A percentile compares a stretch with the other conserved stretches of the same genome.
Evolutionary conservation across 2,329 filamentous ascomycete genomes (phyloP).

Genomic region (Elsinoe perseae): DNA sequence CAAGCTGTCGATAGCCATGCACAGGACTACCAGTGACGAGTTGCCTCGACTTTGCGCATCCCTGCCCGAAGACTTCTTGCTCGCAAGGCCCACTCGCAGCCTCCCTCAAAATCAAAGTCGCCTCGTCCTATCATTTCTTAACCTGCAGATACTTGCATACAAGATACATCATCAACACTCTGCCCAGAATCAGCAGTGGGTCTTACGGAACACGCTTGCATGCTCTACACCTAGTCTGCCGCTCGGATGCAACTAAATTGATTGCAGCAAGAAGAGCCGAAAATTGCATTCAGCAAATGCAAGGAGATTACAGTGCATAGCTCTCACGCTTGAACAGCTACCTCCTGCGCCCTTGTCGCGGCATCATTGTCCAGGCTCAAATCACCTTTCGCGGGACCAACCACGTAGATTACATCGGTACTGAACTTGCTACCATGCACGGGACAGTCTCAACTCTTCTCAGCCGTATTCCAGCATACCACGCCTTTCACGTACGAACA

Average conservation of each 20-base stretch:
- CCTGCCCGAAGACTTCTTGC: too few relatives aligned
- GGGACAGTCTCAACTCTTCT: conserved; percentile 51
- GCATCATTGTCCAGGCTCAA: conserved; percentile 29
- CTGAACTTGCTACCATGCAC: conserved; percentile 39
- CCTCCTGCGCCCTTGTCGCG: conserved; percentile 24
- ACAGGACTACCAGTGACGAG: too few relatives aligned
- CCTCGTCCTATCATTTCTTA: not conserved
- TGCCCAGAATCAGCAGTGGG: not conserved
- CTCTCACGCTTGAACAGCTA: conserved; percentile 3
- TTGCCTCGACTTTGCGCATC: too few relatives aligned
- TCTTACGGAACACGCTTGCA: not conserved
- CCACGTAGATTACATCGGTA: conserved; percentile 36
- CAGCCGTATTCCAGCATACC: conserved; percentile 48
- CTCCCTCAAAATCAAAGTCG: not conserved
- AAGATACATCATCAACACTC: not conserved
- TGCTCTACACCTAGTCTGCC: not conserved
- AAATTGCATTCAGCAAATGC: not conserved
- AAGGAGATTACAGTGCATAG: not conserved
- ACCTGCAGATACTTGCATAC: not conserved
- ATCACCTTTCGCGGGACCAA: conserved; percentile 35
- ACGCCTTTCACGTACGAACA: conserved; percentile 52
- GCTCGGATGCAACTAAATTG: not conserved
- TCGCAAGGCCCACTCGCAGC: too few relatives aligned
- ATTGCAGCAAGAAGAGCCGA: not conserved
- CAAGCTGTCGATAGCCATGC: too few relatives aligned